These are phyloP conservation scores for Vaccinium darrowii DNA, from an alignment of 148 eudicot genomes.

Conservation along the genomic window DNA sequence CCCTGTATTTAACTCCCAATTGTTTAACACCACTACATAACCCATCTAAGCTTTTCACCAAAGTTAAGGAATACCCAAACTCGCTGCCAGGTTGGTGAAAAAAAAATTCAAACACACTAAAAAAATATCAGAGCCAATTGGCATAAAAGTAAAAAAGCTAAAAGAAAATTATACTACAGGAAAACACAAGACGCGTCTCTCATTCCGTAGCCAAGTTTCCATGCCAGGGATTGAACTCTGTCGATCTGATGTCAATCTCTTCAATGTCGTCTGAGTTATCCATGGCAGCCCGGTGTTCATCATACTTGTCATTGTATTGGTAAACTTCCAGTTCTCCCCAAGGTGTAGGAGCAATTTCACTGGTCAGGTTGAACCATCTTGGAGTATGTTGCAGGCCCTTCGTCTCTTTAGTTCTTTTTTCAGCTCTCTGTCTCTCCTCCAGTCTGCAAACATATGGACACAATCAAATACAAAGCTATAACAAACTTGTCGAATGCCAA, in stretches of 20 bases:
- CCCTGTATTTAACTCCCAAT: background rate
- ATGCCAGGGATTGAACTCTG: slow-evolving; percentile 83
- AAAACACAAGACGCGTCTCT: slow-evolving; percentile 18
- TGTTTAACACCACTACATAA: background rate
- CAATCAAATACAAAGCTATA: background rate
- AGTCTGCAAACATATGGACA: slow-evolving; percentile 33
- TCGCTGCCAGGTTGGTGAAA: background rate
- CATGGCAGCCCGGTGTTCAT: slow-evolving; percentile 43
- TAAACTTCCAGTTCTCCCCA: slow-evolving; percentile 89
- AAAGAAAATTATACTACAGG: background rate
- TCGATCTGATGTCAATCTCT: slow-evolving; percentile 36
- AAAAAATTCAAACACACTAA: background rate
- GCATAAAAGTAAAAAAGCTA: background rate
- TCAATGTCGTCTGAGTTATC: slow-evolving; percentile 40
- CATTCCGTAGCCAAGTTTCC: slow-evolving; percentile 42
- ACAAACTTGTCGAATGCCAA: background rate
- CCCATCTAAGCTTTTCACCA: background rate
- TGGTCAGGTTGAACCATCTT: slow-evolving; percentile 61
- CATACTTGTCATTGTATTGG: slow-evolving; percentile 63
- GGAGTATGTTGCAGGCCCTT: slow-evolving; percentile 56
- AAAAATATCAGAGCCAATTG: background rate
- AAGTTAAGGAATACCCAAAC: background rate
- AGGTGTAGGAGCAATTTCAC: slow-evolving; percentile 60
- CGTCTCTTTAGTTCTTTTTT: slow-evolving; percentile 65
- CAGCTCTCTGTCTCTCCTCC: slow-evolving; percentile 83